Evolutionary conservation across 441 rosid species (phyloP).

Genomic region (Pelargonium cotyledonis): DNA sequence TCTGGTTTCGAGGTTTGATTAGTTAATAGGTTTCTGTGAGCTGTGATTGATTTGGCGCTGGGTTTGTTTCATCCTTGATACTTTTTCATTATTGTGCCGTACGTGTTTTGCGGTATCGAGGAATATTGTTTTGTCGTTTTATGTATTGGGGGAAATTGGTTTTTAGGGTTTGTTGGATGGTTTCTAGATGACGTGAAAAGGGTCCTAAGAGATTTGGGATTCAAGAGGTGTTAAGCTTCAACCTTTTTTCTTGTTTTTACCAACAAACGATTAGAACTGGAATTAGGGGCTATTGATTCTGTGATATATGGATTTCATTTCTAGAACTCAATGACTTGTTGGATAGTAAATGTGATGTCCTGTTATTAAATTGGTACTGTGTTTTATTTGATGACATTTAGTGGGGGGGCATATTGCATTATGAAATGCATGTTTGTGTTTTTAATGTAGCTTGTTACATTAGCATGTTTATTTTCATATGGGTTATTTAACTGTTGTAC

Average conservation of each 20-base stretch:
- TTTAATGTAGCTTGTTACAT: not conserved
- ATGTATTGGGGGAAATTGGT: not conserved
- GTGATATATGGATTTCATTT: too few species aligned
- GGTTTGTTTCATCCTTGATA: not conserved
- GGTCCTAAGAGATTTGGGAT: too few species aligned
- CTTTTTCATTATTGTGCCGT: not conserved
- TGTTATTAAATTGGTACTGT: too few species aligned
- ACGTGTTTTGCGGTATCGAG: not conserved
- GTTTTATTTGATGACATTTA: not conserved
- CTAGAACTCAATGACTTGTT: not conserved
- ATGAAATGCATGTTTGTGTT: not conserved
- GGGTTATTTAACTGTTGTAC: not conserved
- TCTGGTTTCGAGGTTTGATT: not conserved
- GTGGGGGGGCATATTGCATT: not conserved
- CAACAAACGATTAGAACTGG: not conserved
- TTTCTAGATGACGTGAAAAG: not conserved
- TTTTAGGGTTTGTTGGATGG: not conserved
- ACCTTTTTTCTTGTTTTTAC: not conserved
- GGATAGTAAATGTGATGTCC: not conserved
- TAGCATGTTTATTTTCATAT: not conserved
- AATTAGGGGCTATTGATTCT: too few species aligned
- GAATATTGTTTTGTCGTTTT: not conserved
- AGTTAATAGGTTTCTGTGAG: too few species aligned
- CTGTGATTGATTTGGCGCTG: too few species aligned
- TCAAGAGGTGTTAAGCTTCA: not conserved